phyloP scores from a whole-genome alignment of 371 early-diverging fungal species.

The Nosema granulosis region DNA sequence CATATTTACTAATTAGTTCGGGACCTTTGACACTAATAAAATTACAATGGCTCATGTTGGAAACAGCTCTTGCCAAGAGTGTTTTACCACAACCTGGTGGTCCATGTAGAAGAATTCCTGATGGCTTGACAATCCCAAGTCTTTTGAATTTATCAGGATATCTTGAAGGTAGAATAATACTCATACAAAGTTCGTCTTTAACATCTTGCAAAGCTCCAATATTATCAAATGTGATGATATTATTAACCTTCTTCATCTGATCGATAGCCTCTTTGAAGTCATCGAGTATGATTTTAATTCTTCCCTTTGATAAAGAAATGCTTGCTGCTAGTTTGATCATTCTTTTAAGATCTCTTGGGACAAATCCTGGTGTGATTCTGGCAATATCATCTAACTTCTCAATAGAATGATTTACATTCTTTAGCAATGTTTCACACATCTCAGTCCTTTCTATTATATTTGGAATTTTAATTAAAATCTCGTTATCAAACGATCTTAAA shows the following conservation, averaged over 20 bases:
- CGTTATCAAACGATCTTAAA: conserved; percentile 53
- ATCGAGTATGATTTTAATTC: conserved; percentile 28
- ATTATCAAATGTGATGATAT: conserved; percentile 62
- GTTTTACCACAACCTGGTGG: conserved; percentile 99
- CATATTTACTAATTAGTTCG: conserved; percentile 95
- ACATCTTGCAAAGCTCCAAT: conserved; percentile 65
- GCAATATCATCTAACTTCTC: conserved; percentile 52
- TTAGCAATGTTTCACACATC: conserved; percentile 49
- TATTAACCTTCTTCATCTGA: conserved; percentile 48
- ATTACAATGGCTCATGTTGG: conserved; percentile 83
- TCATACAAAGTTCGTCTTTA: conserved; percentile 73
- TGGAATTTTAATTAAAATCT: conserved; percentile 64
- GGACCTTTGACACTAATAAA: conserved; percentile 97
- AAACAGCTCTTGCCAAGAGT: conserved; percentile 91
- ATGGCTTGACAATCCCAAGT: conserved; percentile 83
- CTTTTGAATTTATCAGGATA: conserved; percentile 80
- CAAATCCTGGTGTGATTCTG: conserved; percentile 64
- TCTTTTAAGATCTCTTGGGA: conserved; percentile 57
- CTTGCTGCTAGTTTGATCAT: conserved; percentile 57
- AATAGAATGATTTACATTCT: conserved; percentile 30
- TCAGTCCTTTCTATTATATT: conserved; percentile 50
- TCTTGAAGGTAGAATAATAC: conserved; percentile 83
- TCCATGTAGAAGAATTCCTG: conserved; percentile 93
- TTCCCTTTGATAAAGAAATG: conserved; percentile 44
- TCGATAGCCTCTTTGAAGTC: conserved; percentile 45